Percentiles rank a stretch among this genome's conserved stretches.
Conservation (phyloP, 2,329 filamentous ascomycete species). For the Verticillium albo-atrum region DNA sequence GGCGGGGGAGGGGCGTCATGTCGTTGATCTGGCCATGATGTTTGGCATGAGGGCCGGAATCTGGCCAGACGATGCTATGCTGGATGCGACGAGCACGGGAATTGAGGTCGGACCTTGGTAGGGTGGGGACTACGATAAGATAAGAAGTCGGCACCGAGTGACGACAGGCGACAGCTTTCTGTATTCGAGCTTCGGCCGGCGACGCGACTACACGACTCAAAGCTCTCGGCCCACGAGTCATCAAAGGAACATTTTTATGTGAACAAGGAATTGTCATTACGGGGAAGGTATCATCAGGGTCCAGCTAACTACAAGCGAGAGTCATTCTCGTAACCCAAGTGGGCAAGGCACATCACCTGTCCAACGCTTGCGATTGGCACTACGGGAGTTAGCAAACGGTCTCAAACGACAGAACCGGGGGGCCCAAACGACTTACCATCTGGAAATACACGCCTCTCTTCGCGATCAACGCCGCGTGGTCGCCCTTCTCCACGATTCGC, state of each 20-base stretch:
- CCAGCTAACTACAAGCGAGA: neutral
- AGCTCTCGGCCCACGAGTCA: neutral
- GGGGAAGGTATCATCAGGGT: neutral
- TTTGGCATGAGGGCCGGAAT: neutral
- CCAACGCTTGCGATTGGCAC: slow-evolving; percentile 13
- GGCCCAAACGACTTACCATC: slow-evolving; percentile 6
- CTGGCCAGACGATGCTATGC: neutral
- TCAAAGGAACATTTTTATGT: neutral
- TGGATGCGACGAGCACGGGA: neutral
- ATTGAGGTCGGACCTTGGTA: neutral
- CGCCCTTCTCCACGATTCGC: slow-evolving; percentile 33
- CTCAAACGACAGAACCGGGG: neutral
- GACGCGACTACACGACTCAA: neutral
- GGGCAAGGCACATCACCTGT: neutral
- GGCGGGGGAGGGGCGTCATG: slow-evolving; percentile 2
- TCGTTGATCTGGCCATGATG: slow-evolving; percentile 6
- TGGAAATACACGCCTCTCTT: slow-evolving; percentile 12
- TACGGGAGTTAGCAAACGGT: neutral
- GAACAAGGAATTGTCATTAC: neutral
- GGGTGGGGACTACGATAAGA: neutral
- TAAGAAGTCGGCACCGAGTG: neutral
- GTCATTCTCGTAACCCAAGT: neutral
- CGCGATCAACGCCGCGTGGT: slow-evolving; percentile 20
- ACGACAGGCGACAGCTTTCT: neutral
- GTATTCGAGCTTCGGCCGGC: neutral